Evolutionary conservation across 2,329 filamentous ascomycete genomes (phyloP), one percentile per base, ranked within the genome.

Genomic region (Tympanopsis confertula): DNA sequence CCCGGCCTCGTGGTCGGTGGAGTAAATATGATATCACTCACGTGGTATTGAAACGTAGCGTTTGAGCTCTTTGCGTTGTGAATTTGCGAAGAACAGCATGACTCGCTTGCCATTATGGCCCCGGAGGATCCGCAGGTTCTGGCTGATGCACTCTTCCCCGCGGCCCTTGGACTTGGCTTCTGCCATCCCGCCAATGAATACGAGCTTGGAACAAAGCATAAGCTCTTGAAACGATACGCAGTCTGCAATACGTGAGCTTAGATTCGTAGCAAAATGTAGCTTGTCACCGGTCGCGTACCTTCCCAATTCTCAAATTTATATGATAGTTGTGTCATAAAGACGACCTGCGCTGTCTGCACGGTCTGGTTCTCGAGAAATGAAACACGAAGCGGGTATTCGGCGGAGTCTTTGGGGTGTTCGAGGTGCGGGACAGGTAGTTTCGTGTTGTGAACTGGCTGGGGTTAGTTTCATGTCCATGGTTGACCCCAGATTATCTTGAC

Each of bases 61-160:
- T 39, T 62, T 63, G 7, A 52, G 45, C 29, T 59, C 56, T 20
- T 50, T 55, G 5, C 59, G 54, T 32, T 62, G 58, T 1, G 59
- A 62, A 44, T 63, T 63, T 4, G 59, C 56, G 42, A 63, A 62
- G 38, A 55, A 61, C 3, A 62, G 24, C 36, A 62, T 51, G 2
- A 56, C 52, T 13, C 53, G 49, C 39, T 50, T 53, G 22, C 56
- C 56, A 18, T 55, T 59, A 2, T 45, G 42, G 1, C 52, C 54
- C 1, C 54, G 55, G 3, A 62, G 47, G 5, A 62, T 52, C 4
- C 59, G 56, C 13, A 63, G 41, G 39, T 63, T 63, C 44, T 63
- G 59, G 36, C 58, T 62, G 47, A 63, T 62, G 38, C 58, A 61
- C 49, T 63, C 59, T 40, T 63, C 59, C 1, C 59, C 59, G 5